A percentile compares a stretch with the other conserved stretches of the same genome.
phyloP scores from a whole-genome alignment of 345 rosid species.

The Salix suchowensis region DNA sequence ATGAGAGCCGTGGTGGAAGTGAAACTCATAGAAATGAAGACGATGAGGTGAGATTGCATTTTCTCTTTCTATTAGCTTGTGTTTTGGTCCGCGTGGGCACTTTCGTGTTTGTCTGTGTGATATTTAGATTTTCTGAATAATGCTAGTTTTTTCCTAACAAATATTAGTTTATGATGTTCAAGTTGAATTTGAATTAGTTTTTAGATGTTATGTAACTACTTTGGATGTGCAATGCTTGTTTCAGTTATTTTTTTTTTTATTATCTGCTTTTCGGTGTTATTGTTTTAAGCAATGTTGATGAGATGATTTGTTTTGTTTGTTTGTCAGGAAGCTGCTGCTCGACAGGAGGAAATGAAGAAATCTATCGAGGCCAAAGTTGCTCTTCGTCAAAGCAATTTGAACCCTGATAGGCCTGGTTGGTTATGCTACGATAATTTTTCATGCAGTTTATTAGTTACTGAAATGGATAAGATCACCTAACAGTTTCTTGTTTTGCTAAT shows the following conservation, averaged over 20 bases:
- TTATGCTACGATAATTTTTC: not conserved
- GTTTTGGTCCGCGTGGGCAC: not conserved
- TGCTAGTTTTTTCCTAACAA: not conserved
- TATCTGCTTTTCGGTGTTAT: not conserved
- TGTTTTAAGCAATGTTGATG: not conserved
- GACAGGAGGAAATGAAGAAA: conserved; percentile 84
- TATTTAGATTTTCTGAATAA: not conserved
- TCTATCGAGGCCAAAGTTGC: conserved; percentile 68
- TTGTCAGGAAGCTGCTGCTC: conserved; percentile 77
- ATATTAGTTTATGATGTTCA: not conserved
- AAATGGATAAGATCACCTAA: not conserved
- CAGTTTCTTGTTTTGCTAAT: not conserved
- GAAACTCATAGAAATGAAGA: conserved; percentile 58
- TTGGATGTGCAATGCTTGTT: not conserved
- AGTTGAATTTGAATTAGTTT: not conserved
- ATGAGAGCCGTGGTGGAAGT: conserved; percentile 41
- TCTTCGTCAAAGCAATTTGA: conserved; percentile 90
- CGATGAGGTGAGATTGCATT: conserved; percentile 52
- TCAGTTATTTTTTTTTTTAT: not conserved
- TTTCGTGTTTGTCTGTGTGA: too few relatives aligned
- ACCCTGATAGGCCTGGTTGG: conserved; percentile 94
- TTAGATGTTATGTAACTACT: not conserved
- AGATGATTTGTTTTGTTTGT: too few relatives aligned
- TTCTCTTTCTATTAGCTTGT: not conserved
- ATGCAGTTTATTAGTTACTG: not conserved